These are phyloP conservation scores for Cryptococcus sp. DNA, from an alignment of 1,284 basidiomycete species.

Conservation along the genomic window DNA sequence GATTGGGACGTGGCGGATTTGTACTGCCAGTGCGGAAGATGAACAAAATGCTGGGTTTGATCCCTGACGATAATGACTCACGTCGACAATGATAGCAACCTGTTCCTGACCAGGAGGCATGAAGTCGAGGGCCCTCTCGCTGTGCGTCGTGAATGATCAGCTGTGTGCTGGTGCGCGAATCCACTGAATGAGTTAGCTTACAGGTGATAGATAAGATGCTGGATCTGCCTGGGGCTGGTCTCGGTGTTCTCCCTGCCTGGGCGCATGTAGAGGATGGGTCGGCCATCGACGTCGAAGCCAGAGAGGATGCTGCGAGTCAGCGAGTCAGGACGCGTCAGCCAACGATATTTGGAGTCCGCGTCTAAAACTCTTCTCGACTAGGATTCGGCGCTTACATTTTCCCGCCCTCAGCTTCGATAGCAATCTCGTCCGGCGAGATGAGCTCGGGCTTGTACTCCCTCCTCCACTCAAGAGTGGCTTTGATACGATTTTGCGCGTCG, in stretches of 20 bases:
- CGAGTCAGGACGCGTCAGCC: neutral
- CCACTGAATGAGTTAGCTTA: constrained; percentile 53
- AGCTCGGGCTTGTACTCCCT: constrained; percentile 78
- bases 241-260: constrained; percentile 80
- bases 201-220: constrained; percentile 80
- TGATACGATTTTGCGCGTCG: constrained; percentile 74
- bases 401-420: constrained; percentile 74
- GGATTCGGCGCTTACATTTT: constrained; percentile 68
- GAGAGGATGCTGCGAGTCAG: constrained; percentile 64
- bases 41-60: neutral
- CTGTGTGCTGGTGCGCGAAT: neutral
- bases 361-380: neutral
- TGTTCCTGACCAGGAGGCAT: constrained; percentile 81
- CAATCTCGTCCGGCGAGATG: constrained; percentile 72
- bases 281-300: constrained; percentile 77
- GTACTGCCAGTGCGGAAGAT: constrained; percentile 54
- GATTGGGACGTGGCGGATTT: constrained; percentile 74
- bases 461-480: constrained; percentile 76
- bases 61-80: constrained; percentile 18
- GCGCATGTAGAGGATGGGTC: constrained; percentile 80
- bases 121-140: constrained; percentile 80
- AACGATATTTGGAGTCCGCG: neutral
- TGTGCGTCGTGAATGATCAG: constrained; percentile 48
- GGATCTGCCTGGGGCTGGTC: constrained; percentile 70
- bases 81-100: constrained; percentile 75